A percentile compares a stretch with the other conserved stretches of the same genome.
Conservation (phyloP, 768 basidiomycete species). For the Rhizopogon rudus region DNA sequence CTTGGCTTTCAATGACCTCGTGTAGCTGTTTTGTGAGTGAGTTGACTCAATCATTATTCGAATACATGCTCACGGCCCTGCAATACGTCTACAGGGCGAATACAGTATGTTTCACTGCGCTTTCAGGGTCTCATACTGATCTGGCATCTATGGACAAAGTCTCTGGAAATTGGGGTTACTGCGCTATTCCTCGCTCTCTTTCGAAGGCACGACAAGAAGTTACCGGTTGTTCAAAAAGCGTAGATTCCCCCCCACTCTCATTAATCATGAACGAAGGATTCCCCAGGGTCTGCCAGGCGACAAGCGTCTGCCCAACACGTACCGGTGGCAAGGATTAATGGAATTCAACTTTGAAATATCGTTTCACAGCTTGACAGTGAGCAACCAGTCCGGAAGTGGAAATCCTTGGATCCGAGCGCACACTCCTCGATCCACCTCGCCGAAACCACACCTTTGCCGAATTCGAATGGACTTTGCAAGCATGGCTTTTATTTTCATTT, state of each 20-base stretch:
- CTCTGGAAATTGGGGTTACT: not conserved
- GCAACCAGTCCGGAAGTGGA: not conserved
- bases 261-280: not conserved
- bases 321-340: not conserved
- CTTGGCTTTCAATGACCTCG: not conserved
- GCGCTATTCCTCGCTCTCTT: not conserved
- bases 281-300: constrained; percentile 1
- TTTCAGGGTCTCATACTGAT: not conserved
- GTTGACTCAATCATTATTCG: not conserved
- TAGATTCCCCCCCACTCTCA: not conserved
- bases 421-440: not conserved
- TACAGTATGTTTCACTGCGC: not conserved
- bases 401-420: not conserved
- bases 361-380: not conserved
- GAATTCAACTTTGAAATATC: not conserved
- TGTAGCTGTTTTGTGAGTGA: not conserved
- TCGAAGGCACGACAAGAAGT: not conserved
- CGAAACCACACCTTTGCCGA: not conserved
- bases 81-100: not conserved
- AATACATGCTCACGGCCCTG: not conserved
- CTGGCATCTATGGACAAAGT: not conserved
- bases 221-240: not conserved
- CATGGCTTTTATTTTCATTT: not conserved
- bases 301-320: not conserved
- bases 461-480: not conserved